Evolutionary conservation across 2,329 filamentous ascomycete species (phyloP).

Genomic region (Fusarium nematophilum): DNA sequence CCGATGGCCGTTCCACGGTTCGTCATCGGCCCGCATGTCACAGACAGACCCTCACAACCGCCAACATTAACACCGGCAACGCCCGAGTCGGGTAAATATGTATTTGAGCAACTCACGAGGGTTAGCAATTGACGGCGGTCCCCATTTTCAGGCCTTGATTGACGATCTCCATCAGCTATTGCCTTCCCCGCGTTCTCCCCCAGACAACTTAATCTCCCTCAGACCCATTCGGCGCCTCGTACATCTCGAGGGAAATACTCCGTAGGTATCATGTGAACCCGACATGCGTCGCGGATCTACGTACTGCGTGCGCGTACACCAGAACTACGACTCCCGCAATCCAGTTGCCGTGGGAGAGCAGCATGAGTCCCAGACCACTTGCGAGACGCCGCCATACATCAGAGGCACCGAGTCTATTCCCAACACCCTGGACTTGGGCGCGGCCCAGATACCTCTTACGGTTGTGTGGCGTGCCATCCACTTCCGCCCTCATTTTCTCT

Average conservation of each 20-base stretch:
- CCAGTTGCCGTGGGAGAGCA: not conserved
- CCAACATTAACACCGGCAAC: not conserved
- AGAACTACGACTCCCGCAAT: not conserved
- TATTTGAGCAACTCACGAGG: not conserved
- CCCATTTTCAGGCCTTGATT: not conserved
- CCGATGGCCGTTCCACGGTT: not conserved
- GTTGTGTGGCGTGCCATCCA: slow-evolving; percentile 11
- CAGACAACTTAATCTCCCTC: slow-evolving; percentile 13
- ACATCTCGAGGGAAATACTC: not conserved
- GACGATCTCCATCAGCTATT: not conserved
- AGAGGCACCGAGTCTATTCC: not conserved
- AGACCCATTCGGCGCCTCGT: slow-evolving; percentile 4
- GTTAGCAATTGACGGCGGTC: not conserved
- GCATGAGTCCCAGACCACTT: slow-evolving; percentile 8
- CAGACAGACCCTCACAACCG: not conserved
- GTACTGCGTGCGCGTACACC: too few relatives aligned
- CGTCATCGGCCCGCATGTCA: slow-evolving; percentile 4
- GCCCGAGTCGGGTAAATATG: not conserved
- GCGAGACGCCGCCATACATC: slow-evolving; percentile 18
- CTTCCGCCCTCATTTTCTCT: slow-evolving; percentile 1
- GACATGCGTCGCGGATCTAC: slow-evolving; percentile 4
- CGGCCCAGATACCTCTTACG: slow-evolving; percentile 29
- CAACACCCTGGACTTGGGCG: not conserved
- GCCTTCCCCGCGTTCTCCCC: slow-evolving; percentile 30
- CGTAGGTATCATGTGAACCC: slow-evolving; percentile 19